phyloP scores from a whole-genome alignment of 495 filamentous ascomycete genomes.

The Friedmanniomyces endolithicus region DNA sequence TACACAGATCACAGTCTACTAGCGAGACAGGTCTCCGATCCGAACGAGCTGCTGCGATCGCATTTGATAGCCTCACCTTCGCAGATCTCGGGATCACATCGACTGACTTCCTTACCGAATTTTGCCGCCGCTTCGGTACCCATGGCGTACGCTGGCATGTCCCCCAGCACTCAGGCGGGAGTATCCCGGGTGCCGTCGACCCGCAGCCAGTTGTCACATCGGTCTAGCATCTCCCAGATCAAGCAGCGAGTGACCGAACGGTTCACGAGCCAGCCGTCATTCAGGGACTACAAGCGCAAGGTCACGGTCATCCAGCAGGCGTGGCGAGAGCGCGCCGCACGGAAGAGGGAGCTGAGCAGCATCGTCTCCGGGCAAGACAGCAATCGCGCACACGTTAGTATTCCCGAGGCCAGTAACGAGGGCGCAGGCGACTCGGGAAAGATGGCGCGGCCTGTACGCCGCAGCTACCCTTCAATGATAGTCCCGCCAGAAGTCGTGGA shows the following conservation, averaged over 20 bases:
- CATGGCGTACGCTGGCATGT: not conserved
- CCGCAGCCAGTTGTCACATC: not conserved
- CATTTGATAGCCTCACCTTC: not conserved
- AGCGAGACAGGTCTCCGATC: constrained; percentile 8
- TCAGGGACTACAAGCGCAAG: constrained; percentile 24
- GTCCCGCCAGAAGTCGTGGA: constrained; percentile 24
- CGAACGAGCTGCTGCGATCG: not conserved
- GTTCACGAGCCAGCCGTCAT: constrained; percentile 4
- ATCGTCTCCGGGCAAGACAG: not conserved
- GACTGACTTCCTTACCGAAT: constrained; percentile 12
- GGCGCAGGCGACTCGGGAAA: not conserved
- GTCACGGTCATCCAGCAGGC: constrained; percentile 26
- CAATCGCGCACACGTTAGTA: not conserved
- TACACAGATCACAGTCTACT: not conserved
- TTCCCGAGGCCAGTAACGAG: not conserved
- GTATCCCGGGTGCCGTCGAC: not conserved
- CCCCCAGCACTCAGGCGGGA: not conserved
- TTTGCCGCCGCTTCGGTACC: constrained; percentile 5
- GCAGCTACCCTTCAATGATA: not conserved
- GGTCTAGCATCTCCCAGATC: constrained; percentile 1
- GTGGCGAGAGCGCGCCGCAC: constrained; percentile 21
- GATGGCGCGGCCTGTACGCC: not conserved
- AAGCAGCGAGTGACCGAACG: not conserved
- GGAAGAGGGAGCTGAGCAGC: not conserved
- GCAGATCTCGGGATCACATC: not conserved